Evolutionary conservation across 73 alveolate genomes (phyloP), one percentile per base, ranked within the genome.

Genomic region (Paramecium biaurelia): DNA sequence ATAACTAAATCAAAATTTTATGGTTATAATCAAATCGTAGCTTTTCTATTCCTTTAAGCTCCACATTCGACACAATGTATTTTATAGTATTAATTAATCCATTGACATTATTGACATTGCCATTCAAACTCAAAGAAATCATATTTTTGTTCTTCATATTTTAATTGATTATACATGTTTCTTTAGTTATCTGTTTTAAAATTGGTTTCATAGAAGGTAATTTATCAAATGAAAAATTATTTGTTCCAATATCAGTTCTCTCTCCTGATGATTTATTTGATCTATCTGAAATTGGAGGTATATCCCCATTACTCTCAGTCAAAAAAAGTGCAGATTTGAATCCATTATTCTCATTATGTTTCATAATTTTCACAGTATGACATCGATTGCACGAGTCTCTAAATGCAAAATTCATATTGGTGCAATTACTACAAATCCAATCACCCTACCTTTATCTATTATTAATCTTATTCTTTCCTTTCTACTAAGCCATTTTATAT

Each of bases 321-420:
- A 79, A 47, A 45, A 79, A 79, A 7, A 79, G 43, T 0, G 90
- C 90, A 47, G 76, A 43, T 43, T 79, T 79, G 45, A 79, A 79
- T 18, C 90, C 90, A 5, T 79, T 79, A 15, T 3, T 21, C 41
- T 74, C 87, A 12, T 23, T 24, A 67, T 67, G 0, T 67, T 67
- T 67, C 11, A 30, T 4, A 67, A 12, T 53, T 14, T 53, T 32
- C 21, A 14, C 9, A 24, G 37, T 5, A 59, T 93, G 47, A 84
- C 96, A 93, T 89, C 96, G 88, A 90, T 93, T 93, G 32, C 96
- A 93, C 14, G 85, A 53, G 8, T 70, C 85, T 82, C 95, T 58
- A 90, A 93, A 93, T 24, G 96, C 88, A 84, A 89, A 93, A 42
- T 93, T 93, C 92, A 90, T 70, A 93, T 93, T 93, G 38, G 59